phyloP scores from a whole-genome alignment of 2,329 filamentous ascomycete genomes.

The Nemania bipapillata region DNA sequence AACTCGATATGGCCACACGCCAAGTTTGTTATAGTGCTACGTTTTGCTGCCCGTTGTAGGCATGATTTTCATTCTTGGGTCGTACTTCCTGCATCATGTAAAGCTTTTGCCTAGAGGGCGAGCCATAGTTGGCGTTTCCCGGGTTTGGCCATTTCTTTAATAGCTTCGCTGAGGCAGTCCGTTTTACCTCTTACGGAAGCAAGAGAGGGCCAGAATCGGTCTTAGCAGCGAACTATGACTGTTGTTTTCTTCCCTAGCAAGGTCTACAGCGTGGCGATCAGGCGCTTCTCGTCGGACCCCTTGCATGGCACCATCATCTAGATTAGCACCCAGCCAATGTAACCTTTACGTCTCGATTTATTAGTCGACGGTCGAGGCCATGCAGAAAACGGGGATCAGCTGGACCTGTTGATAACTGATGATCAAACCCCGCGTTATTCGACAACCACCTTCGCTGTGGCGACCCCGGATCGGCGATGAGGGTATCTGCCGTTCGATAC shows the following conservation, averaged over 20 bases:
- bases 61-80: slow-evolving; percentile 28
- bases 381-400: slow-evolving; percentile 28
- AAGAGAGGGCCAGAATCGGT: slow-evolving; percentile 4
- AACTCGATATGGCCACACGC: slow-evolving; percentile 21
- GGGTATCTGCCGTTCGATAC: slow-evolving; percentile 18
- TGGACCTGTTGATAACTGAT: slow-evolving; percentile 28
- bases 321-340: slow-evolving; percentile 22
- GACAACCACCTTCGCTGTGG: slow-evolving; percentile 25
- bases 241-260: slow-evolving; percentile 2
- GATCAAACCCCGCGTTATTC: slow-evolving; percentile 32
- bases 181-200: slow-evolving; percentile 28
- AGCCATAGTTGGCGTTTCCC: slow-evolving; percentile 25
- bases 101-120: slow-evolving; percentile 30
- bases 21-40: slow-evolving; percentile 16
- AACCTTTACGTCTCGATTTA: slow-evolving; percentile 24
- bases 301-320: slow-evolving; percentile 28
- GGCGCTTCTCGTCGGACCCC: slow-evolving; percentile 23
- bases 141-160: slow-evolving; percentile 30
- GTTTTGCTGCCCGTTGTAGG: slow-evolving; percentile 12
- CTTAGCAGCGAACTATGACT: background rate
- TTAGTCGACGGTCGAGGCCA: slow-evolving; percentile 26
- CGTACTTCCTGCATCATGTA: slow-evolving; percentile 33
- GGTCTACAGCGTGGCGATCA: slow-evolving; percentile 30
- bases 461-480: slow-evolving; percentile 33
- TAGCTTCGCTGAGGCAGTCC: slow-evolving; percentile 25